These are phyloP conservation scores for Apiotrichum porosum DNA, from an alignment of 1,284 basidiomycete species.

Conservation along the genomic window DNA sequence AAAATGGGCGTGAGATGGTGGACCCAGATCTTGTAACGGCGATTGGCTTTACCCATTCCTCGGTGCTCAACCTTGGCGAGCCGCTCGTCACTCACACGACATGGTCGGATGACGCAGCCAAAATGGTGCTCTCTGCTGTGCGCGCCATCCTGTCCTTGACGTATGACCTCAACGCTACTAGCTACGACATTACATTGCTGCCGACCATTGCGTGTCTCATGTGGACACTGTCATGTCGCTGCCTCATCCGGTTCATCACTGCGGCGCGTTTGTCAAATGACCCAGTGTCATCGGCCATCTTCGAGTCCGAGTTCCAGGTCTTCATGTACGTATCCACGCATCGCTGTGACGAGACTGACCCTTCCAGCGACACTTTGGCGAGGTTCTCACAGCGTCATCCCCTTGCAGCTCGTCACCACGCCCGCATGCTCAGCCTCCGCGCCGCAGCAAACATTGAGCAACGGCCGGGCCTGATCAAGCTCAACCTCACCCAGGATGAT, in stretches of 20 bases:
- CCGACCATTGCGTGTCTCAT: constrained; percentile 21
- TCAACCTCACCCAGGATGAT: too few species aligned
- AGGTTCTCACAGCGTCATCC: too few species aligned
- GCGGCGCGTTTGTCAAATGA: constrained; percentile 28
- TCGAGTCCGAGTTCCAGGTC: constrained; percentile 36
- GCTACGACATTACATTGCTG: constrained; percentile 39
- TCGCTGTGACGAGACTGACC: too few species aligned
- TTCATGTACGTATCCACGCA: too few species aligned
- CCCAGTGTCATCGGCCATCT: constrained; percentile 27
- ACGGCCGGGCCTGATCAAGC: too few species aligned
- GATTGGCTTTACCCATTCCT: constrained; percentile 31
- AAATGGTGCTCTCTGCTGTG: constrained; percentile 35
- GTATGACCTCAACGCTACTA: constrained; percentile 40
- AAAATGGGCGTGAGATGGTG: constrained; percentile 13
- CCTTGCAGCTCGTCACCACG: too few species aligned
- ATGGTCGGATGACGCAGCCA: constrained; percentile 33
- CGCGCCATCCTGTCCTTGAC: constrained; percentile 39
- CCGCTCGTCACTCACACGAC: constrained; percentile 36
- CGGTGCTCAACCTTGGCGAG: constrained; percentile 31
- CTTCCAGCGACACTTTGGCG: too few species aligned
- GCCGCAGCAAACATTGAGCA: too few species aligned
- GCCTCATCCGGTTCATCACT: constrained; percentile 33
- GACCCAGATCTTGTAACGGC: constrained; percentile 34
- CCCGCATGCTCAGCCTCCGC: too few species aligned
- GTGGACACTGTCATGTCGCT: constrained; percentile 27